These are phyloP conservation scores for Massariosphaeria phaeospora DNA, from an alignment of 495 filamentous ascomycete genomes.

Conservation along the genomic window DNA sequence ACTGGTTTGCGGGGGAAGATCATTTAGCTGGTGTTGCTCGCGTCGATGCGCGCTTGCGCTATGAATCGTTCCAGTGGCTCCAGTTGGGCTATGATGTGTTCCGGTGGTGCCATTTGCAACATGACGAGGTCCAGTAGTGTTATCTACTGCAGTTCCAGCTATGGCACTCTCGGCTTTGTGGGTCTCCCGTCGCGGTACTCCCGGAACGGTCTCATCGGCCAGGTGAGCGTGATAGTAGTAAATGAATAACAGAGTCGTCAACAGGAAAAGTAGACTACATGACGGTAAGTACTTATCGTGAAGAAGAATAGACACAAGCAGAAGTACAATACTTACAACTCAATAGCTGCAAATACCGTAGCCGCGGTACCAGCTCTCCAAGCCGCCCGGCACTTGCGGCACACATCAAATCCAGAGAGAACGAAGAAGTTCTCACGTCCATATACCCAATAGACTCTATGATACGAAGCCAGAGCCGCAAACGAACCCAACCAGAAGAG, in stretches of 20 bases:
- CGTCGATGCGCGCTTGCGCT: too few species aligned
- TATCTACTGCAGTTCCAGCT: not conserved
- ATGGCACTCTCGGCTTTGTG: not conserved
- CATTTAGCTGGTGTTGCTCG: too few species aligned
- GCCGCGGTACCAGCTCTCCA: slow-evolving; percentile 20
- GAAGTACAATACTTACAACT: slow-evolving; percentile 17
- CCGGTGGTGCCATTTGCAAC: not conserved
- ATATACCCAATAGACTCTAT: slow-evolving; percentile 19
- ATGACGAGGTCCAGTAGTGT: not conserved
- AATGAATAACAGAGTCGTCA: slow-evolving; percentile 26
- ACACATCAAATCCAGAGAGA: not conserved
- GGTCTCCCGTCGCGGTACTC: not conserved
- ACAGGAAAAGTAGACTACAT: slow-evolving; percentile 23
- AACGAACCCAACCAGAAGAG: slow-evolving; percentile 24
- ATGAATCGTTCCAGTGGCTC: too few species aligned
- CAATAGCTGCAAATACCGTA: slow-evolving; percentile 20
- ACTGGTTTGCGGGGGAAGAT: too few species aligned
- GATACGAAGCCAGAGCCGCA: slow-evolving; percentile 19
- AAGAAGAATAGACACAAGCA: not conserved
- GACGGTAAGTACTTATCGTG: not conserved
- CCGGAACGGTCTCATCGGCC: slow-evolving; percentile 4
- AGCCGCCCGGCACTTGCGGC: slow-evolving; percentile 4
- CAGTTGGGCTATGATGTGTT: not conserved
- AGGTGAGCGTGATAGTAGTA: slow-evolving; percentile 27
- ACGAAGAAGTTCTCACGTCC: not conserved